A percentile compares a stretch with the other conserved stretches of the same genome.
Evolutionary conservation across 2,329 filamentous ascomycete genomes (phyloP).

Genomic region (Mariannaea sp.): DNA sequence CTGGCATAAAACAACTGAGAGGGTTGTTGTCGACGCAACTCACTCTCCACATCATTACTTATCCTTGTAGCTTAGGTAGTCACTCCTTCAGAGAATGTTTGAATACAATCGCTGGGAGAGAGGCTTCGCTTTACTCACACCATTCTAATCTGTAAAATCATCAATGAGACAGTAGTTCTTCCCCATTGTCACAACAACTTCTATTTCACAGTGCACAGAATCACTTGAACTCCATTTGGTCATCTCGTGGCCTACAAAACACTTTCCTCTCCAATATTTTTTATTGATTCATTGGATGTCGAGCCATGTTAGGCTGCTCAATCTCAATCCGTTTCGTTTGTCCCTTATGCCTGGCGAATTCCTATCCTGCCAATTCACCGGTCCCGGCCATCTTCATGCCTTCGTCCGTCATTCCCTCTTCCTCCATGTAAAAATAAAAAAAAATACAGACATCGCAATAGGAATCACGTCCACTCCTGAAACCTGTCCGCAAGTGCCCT

Average conservation of each 20-base stretch:
- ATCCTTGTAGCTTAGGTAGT: too few relatives aligned
- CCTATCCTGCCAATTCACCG: slow-evolving; percentile 30
- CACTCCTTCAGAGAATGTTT: too few relatives aligned
- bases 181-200: too few relatives aligned
- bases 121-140: too few relatives aligned
- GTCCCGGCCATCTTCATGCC: slow-evolving; percentile 22
- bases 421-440: slow-evolving; percentile 22
- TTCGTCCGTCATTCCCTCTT: slow-evolving; percentile 24
- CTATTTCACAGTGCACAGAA: background rate
- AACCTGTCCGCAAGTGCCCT: slow-evolving; percentile 24
- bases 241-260: too few relatives aligned
- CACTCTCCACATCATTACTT: too few relatives aligned
- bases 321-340: slow-evolving; percentile 32
- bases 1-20: too few relatives aligned
- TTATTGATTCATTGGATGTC: slow-evolving; percentile 37
- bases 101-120: too few relatives aligned
- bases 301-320: slow-evolving; percentile 31
- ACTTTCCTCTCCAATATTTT: slow-evolving; percentile 17
- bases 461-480: slow-evolving; percentile 30
- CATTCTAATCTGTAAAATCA: too few relatives aligned
- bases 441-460: slow-evolving; percentile 37
- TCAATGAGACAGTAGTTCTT: too few relatives aligned
- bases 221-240: background rate
- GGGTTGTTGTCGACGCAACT: too few relatives aligned
- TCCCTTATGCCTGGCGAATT: slow-evolving; percentile 27